phyloP scores from a whole-genome alignment of 257 asterid genomes.

The Ophiorrhiza pumila region DNA sequence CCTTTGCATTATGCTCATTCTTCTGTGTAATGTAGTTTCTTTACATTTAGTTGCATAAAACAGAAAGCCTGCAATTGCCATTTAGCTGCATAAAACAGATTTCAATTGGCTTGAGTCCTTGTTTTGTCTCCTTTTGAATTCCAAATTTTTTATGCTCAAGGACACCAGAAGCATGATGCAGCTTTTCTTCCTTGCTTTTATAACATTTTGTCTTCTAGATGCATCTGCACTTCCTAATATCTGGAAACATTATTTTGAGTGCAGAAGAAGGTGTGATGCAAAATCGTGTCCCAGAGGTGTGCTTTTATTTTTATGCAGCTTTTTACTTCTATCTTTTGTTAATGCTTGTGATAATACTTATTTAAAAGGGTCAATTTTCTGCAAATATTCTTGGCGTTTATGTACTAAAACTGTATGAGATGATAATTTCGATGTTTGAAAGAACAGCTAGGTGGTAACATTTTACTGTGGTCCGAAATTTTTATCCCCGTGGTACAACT shows the following conservation, averaged over 20 bases:
- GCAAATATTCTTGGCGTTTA: background rate
- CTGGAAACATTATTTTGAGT: conserved; percentile 16
- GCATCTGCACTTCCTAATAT: conserved; percentile 7
- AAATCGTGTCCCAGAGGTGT: conserved; percentile 43
- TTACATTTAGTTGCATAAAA: conserved; percentile 4
- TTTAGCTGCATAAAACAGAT: conserved; percentile 2
- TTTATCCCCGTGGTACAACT: background rate
- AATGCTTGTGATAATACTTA: background rate
- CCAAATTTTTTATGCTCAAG: background rate
- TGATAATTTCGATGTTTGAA: conserved; percentile 5
- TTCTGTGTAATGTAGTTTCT: conserved; percentile 1
- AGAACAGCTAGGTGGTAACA: background rate
- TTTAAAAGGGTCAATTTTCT: background rate
- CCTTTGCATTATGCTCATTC: background rate
- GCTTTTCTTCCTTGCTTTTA: background rate
- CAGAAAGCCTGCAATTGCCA: too few relatives aligned
- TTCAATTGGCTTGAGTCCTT: background rate
- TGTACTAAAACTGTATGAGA: background rate
- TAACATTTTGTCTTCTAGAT: background rate
- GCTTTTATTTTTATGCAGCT: conserved; percentile 13
- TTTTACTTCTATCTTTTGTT: background rate
- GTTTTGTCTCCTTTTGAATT: background rate
- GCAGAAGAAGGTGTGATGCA: conserved; percentile 55
- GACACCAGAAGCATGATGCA: background rate
- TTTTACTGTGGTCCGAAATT: background rate